Evolutionary conservation across 768 basidiomycete genomes (phyloP).

Genomic region (Neoboletus subvelutipes): DNA sequence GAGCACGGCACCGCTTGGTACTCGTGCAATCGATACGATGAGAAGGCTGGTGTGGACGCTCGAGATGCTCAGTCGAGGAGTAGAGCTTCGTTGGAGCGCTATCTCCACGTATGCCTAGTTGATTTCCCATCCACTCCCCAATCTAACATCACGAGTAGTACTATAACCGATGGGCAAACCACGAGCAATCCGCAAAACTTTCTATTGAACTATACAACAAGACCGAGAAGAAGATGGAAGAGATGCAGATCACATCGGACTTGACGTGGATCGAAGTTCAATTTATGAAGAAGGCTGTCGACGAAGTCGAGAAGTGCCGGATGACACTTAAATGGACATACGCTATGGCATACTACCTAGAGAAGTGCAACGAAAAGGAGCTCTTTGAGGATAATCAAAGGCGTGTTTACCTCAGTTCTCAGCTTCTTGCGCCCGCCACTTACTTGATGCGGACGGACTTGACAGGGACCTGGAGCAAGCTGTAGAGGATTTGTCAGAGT

Average conservation of each 20-base stretch:
- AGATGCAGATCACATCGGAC: conserved; percentile 91
- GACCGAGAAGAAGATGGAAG: conserved; percentile 99
- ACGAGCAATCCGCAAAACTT: conserved; percentile 98
- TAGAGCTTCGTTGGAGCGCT: conserved; percentile 89
- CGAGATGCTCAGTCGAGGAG: conserved; percentile 90
- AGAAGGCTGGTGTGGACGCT: conserved; percentile 83
- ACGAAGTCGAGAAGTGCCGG: conserved; percentile 84
- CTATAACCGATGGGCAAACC: conserved; percentile 99
- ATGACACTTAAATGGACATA: conserved; percentile 99
- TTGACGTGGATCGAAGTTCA: conserved; percentile 99
- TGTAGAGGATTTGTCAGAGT: conserved; percentile 91
- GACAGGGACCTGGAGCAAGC: conserved; percentile 87
- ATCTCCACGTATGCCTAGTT: conserved; percentile 76
- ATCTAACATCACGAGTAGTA: conserved; percentile 54
- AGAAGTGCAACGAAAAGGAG: conserved; percentile 87
- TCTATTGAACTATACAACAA: conserved; percentile 89
- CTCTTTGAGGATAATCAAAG: conserved; percentile 97
- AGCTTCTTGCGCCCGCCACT: not conserved
- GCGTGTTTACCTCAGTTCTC: conserved; percentile 36
- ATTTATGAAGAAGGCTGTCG: conserved; percentile 98
- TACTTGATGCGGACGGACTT: not conserved
- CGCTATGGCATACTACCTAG: conserved; percentile 97
- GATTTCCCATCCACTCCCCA: not conserved
- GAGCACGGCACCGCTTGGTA: conserved; percentile 99
- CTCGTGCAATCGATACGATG: conserved; percentile 96